Evolutionary conservation across 2,329 filamentous ascomycete species (phyloP), one percentile per base, ranked within the genome.

Genomic region (Mycosphaerella sp.): DNA sequence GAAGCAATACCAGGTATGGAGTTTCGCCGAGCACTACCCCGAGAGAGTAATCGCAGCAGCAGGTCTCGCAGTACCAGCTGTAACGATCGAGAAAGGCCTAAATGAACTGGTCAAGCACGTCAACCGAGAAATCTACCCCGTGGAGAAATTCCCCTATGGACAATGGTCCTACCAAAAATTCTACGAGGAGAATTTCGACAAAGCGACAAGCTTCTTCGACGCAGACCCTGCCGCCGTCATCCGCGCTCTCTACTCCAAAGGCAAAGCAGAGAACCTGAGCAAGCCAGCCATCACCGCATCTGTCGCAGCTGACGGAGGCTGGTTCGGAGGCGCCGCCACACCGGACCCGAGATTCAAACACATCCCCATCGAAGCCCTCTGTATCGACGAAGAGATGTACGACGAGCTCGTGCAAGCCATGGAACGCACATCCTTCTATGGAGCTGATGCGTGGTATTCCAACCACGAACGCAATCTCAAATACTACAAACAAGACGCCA

Each of bases 51-150:
- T 64, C 6, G 69, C 56, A 6, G 56, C 63, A 7, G 62, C 54
- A 0, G 53, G 59, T 27, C 52, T 69, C 30, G 55, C 63, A 28
- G 69, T 77, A 0, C 74, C 75, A 0, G 75, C 74, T 50, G 62
- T 62, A 1, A 62, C 63, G 0, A 34, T 75, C 18, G 74, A 75
- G 52, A 54, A 67, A 4, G 75, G 74, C 2, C 58, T 74, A 17
- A 62, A 70, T 0, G 57, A 63, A 7, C 46, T 70, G 8, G 43
- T 72, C 10, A 61, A 65, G 2, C 49, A 65, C 2, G 60, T 73
- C 6, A 70, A 77, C 57, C 69, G 74, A 8, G 68, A 72, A 0
- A 44, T 75, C 8, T 77, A 77, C 54, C 75, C 75, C 0, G 65
- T 62, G 13, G 69, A 71, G 27, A 45, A 75, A 54, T 75, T 68